These are phyloP conservation scores for Oryza coarctata DNA, from an alignment of 176 grass and related monocot genomes.

Conservation along the genomic window DNA sequence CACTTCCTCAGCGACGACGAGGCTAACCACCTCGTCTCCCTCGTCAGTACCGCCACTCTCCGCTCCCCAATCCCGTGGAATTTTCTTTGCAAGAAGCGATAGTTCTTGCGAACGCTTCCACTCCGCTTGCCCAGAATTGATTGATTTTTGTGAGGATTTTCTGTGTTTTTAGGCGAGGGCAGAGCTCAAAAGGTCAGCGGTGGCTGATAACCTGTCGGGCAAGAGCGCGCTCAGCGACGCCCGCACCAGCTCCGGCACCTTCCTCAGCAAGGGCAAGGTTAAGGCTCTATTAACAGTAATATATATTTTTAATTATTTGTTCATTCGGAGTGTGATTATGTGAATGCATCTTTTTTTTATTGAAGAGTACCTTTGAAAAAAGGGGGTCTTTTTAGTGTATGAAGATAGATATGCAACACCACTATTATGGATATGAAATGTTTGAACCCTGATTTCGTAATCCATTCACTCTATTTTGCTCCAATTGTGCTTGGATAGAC, in stretches of 20 bases:
- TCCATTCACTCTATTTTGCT: background rate
- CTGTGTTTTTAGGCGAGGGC: conserved; percentile 62
- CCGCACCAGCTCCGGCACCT: conserved; percentile 77
- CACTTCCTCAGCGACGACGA: conserved; percentile 82
- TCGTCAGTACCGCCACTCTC: conserved; percentile 51
- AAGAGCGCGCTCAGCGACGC: conserved; percentile 75
- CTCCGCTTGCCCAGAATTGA: background rate
- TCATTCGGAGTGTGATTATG: background rate
- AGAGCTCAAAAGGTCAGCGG: conserved; percentile 80
- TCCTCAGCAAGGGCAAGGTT: conserved; percentile 83
- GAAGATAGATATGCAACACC: background rate
- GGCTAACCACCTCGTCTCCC: conserved; percentile 81
- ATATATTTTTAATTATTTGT: background rate
- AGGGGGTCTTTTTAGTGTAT: background rate
- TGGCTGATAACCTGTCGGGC: conserved; percentile 75
- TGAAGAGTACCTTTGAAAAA: background rate
- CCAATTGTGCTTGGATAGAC: background rate
- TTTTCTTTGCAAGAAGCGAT: background rate
- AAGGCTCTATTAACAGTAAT: too few species aligned
- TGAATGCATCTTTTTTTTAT: background rate
- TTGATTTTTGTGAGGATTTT: background rate
- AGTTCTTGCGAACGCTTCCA: background rate
- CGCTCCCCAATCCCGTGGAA: background rate
- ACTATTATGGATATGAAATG: background rate
- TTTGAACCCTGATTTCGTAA: background rate